phyloP scores from a whole-genome alignment of 345 rosid species.

The Eucalyptus erythrocorys region DNA sequence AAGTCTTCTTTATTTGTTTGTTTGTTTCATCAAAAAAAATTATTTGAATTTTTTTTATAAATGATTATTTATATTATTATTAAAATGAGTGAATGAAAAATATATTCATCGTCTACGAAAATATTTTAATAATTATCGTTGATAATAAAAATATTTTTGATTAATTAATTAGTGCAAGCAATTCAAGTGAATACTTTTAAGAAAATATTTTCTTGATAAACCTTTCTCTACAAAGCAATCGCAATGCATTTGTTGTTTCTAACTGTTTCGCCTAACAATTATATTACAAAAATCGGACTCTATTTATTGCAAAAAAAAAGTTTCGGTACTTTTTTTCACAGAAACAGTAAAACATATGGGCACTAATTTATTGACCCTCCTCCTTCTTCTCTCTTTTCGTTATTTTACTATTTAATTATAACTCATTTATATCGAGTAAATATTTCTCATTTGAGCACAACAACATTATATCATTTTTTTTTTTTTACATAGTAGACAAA shows the following conservation, averaged over 20 bases:
- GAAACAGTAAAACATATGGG: too few species aligned
- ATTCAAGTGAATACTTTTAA: neutral
- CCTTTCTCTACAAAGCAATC: neutral
- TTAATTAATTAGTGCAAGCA: neutral
- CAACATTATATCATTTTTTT: neutral
- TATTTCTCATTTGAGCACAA: neutral
- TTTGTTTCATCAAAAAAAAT: neutral
- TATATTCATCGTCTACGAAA: fast-evolving
- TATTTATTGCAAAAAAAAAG: neutral
- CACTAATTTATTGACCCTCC: neutral
- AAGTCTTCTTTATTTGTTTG: neutral
- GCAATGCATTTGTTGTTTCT: too few species aligned
- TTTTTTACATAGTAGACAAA: neutral
- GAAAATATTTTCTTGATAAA: neutral
- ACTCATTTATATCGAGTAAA: neutral
- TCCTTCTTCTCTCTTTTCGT: neutral
- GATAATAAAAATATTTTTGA: neutral
- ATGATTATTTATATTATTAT: fast-evolving
- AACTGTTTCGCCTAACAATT: neutral
- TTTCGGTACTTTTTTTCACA: neutral
- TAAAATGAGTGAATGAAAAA: neutral
- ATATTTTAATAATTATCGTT: fast-evolving
- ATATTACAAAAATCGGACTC: neutral
- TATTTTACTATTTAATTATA: neutral
- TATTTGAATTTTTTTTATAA: neutral